Base-by-base conservation (phyloP, 257 asterid genomes). In the Cordia subcordata region DNA sequence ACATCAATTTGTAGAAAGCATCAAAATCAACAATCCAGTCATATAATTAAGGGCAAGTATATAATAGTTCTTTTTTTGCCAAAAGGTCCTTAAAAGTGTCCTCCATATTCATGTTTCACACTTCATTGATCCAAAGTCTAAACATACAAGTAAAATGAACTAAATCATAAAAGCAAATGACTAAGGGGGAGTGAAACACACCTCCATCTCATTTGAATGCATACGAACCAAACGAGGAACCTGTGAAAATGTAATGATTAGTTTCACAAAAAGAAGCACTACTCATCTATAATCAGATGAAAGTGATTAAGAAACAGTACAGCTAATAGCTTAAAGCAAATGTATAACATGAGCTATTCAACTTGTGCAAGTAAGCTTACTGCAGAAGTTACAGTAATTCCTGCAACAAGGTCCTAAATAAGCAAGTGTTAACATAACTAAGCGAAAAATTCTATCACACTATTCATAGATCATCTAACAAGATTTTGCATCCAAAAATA, bases 161-260 rank as follows among this genome's bases (percentile, higher is more conserved):
- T 42, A 42, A 10, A 58, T 32, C 50, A 40, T 59, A 60, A 53
- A 23, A 66, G 53, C 57, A 45, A 67, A 49, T 55, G 33, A 22
- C 39, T 11, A 53, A 14, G 69, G 37, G 19, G 19, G 37, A 72
- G 13, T 38, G 55, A 22, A 23, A 71, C 95, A 62, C 72, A 93
- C 99, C 99, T 93, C 99, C 97, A 85, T 86, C 64, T 93, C 97
- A 79, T 89, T 82, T 62, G 99, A 82, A 83, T 93, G 99, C 97
- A 93, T 79, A 62, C 95, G 89, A 47, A 93, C 96, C 86, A 93
- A 66, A 53, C 99, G 99, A 67, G 99, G 99, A 69, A 93, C 84
- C 99, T 93, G 76, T 56, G 64, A 69, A 63, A 66, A 56, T 62
- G 49, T 55, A 20, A 8, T 11, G 53, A 65, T 63, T n/a, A n/a